These are phyloP conservation scores for Candida sp. DNA, from an alignment of 1,139 yeast species.

Conservation along the genomic window DNA sequence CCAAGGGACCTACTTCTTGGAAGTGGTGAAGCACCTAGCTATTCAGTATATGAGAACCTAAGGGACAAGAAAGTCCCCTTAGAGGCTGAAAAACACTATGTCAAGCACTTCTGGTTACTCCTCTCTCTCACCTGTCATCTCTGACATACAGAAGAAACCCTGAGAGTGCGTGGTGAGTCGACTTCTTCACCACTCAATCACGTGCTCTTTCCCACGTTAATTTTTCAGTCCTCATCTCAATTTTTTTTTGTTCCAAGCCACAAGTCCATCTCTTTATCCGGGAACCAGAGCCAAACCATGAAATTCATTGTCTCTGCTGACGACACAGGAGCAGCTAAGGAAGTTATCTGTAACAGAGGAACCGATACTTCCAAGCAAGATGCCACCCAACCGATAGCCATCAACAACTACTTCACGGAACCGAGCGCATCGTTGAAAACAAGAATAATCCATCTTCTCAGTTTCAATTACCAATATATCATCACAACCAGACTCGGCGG, in stretches of 20 bases:
- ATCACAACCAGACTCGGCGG: constrained; percentile 51
- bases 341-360: constrained; percentile 58
- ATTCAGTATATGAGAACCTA: too few species aligned
- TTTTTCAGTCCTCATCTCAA: background rate
- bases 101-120: too few species aligned
- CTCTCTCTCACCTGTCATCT: too few species aligned
- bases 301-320: constrained; percentile 57
- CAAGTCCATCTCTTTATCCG: background rate
- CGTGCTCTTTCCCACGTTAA: background rate
- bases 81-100: too few species aligned
- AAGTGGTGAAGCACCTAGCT: background rate
- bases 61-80: too few species aligned
- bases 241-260: background rate
- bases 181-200: background rate
- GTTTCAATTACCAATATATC: constrained; percentile 36
- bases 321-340: constrained; percentile 61
- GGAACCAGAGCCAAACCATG: constrained; percentile 31
- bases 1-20: constrained; percentile 63
- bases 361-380: constrained; percentile 72
- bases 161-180: too few species aligned
- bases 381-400: constrained; percentile 56
- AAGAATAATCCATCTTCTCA: constrained; percentile 24
- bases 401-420: constrained; percentile 42
- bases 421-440: constrained; percentile 31
- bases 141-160: too few species aligned